Conservation (phyloP, 2,329 filamentous ascomycete genomes). For the Colletotrichum endophyticum region DNA sequence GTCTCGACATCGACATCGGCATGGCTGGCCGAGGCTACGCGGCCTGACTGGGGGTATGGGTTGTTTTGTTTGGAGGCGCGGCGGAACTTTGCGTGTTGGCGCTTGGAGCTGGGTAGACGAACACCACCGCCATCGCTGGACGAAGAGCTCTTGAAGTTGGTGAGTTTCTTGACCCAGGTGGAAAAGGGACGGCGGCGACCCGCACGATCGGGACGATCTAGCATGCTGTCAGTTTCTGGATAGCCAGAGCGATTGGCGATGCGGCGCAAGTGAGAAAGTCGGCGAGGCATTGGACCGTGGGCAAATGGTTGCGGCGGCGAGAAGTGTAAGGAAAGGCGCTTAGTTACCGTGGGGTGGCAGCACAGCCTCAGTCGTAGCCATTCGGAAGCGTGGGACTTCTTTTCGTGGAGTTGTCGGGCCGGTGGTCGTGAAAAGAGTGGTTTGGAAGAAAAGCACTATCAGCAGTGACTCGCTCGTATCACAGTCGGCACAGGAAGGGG, state of each 20-base stretch:
- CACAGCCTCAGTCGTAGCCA: constrained; percentile 25
- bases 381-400: constrained; percentile 11
- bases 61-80: constrained; percentile 75
- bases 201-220: constrained; percentile 68
- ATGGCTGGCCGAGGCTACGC: constrained; percentile 41
- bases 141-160: constrained; percentile 77
- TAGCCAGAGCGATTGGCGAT: constrained; percentile 19
- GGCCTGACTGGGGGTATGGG: constrained; percentile 87
- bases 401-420: not conserved
- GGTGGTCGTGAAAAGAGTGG: not conserved
- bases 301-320: not conserved
- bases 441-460: not conserved
- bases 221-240: constrained; percentile 35
- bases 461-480: not conserved
- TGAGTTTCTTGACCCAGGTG: constrained; percentile 92
- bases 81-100: constrained; percentile 43
- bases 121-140: constrained; percentile 53
- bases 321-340: not conserved
- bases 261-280: not conserved
- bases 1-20: constrained; percentile 23
- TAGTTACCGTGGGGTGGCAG: constrained; percentile 25
- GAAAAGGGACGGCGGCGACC: constrained; percentile 85
- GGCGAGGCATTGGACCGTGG: not conserved
- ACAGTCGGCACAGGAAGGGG: not conserved
- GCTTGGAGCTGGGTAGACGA: constrained; percentile 41